These are phyloP conservation scores for Cladobotryum protrusum DNA, from an alignment of 2,329 filamentous ascomycete genomes.

Conservation along the genomic window DNA sequence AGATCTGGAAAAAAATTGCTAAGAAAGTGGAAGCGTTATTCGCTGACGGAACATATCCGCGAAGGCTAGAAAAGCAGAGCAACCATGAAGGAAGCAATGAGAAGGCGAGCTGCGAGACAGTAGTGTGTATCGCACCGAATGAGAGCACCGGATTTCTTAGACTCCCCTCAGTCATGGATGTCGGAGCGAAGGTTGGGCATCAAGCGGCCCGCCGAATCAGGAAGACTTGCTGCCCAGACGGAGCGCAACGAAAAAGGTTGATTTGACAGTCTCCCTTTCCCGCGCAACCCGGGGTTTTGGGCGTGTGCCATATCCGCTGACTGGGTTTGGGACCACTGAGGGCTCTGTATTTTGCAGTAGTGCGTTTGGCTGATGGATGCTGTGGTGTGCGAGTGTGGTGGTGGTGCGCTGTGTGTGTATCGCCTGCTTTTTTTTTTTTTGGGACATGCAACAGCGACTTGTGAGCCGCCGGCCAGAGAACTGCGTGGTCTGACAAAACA, in stretches of 20 bases:
- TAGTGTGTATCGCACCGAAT: constrained; percentile 1
- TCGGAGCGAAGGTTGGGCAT: constrained; percentile 14
- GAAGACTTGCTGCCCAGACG: constrained; percentile 7
- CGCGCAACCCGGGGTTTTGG: constrained; percentile 8
- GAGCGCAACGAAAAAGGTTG: background rate
- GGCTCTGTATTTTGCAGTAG: constrained; percentile 6
- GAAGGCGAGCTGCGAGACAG: constrained; percentile 8
- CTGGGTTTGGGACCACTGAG: constrained; percentile 9
- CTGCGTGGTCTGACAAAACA: constrained; percentile 4
- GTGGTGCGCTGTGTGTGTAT: constrained; percentile 2
- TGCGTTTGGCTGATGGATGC: background rate
- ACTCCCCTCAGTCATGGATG: background rate
- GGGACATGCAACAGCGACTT: constrained; percentile 5
- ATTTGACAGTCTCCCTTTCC: constrained; percentile 6
- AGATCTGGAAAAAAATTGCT: constrained; percentile 7
- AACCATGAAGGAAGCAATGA: constrained; percentile 6
- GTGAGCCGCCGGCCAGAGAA: constrained; percentile 1
- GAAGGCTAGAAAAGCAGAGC: constrained; percentile 2
- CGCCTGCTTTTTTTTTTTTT: constrained; percentile 7
- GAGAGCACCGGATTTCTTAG: constrained; percentile 3
- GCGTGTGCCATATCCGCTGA: constrained; percentile 11
- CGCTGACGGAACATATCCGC: constrained; percentile 7
- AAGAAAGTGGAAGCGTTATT: background rate
- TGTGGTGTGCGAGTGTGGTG: background rate
- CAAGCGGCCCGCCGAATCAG: constrained; percentile 12